Evolutionary conservation across 2,329 filamentous ascomycete species (phyloP), one percentile per base, ranked within the genome.

Genomic region (Paradendryphiella salina): DNA sequence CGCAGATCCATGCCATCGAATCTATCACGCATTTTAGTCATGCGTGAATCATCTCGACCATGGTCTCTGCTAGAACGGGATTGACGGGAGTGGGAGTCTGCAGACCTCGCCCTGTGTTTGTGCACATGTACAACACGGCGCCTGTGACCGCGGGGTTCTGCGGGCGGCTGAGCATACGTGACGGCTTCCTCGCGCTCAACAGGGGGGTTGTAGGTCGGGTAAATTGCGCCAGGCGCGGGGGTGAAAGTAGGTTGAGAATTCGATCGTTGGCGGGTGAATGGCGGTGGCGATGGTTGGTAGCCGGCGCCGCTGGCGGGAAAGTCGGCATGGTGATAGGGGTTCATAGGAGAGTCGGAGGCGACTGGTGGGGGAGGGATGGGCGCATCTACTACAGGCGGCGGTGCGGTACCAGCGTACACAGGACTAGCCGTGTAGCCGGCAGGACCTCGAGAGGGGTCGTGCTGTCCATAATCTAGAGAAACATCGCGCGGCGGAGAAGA

Each of bases 261-360:
- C 10, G 70, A 73, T 23, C 63, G 54, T 29, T 71, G 69, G 9
- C 69, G 67, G 37, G 62, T 67, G 55, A 72, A 68, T 5, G 68
- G 67, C 32, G 70, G 70, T 15, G 70, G 68, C 14, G 69, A 66
- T 11, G 65, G 56, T 37, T 53, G 53, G 36, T 66, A 64, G 21
- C 51, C 53, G 31, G 57, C 52, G 28, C 46, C 57, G 17, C 46
- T 58, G 15, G 59, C 23, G 38, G 61, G 54, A 44, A 70, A 73
- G 3, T 66, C 65, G 34, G 66, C 62, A 15, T 70, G 69, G 23
- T 68, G 65, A 41, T 72, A 72, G 14, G 68, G 62, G 15, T 56
- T 43, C 53, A 72, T 67, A 23, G 52, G 61, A 17, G 57, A 50
- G 14, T 59, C 59, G 2, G 60, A 45, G 11, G 61, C 64, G 11